A percentile compares a stretch with the other conserved stretches of the same genome.
Conservation (phyloP, 1,139 yeast genomes). For the Hansenula sp. region DNA sequence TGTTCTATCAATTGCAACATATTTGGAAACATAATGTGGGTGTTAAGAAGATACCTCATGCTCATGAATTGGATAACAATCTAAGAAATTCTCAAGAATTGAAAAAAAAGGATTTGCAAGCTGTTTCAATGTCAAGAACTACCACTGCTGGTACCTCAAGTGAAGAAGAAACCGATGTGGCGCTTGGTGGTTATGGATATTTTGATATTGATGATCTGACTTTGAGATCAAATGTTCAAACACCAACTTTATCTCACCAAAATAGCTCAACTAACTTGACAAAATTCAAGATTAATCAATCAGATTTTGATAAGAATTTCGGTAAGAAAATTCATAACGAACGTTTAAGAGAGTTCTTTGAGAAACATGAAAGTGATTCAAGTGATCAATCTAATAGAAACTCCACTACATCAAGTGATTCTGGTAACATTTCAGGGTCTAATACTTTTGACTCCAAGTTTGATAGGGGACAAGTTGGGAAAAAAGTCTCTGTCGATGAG, state of each 20-base stretch:
- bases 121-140: constrained; percentile 20
- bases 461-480: constrained; percentile 34
- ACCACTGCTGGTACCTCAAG: constrained; percentile 16
- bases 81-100: constrained; percentile 18
- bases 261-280: constrained; percentile 15
- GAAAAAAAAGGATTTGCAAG: constrained; percentile 15
- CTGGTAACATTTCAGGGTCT: constrained; percentile 4
- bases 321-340: constrained; percentile 18
- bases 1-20: constrained; percentile 48
- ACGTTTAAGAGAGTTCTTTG: constrained; percentile 17
- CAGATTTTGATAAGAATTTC: constrained; percentile 16
- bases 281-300: not conserved
- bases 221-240: constrained; percentile 27
- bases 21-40: constrained; percentile 38
- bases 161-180: constrained; percentile 22
- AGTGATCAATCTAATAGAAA: constrained; percentile 15
- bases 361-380: constrained; percentile 8
- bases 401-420: constrained; percentile 14
- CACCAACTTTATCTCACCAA: constrained; percentile 15
- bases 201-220: constrained; percentile 63
- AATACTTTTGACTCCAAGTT: constrained; percentile 29
- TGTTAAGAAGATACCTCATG: constrained; percentile 28
- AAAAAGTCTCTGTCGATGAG: constrained; percentile 26
- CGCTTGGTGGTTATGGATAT: constrained; percentile 71
- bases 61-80: constrained; percentile 26